Conservation (phyloP, 257 asterid genomes). For the Knoxia roxburghii region DNA sequence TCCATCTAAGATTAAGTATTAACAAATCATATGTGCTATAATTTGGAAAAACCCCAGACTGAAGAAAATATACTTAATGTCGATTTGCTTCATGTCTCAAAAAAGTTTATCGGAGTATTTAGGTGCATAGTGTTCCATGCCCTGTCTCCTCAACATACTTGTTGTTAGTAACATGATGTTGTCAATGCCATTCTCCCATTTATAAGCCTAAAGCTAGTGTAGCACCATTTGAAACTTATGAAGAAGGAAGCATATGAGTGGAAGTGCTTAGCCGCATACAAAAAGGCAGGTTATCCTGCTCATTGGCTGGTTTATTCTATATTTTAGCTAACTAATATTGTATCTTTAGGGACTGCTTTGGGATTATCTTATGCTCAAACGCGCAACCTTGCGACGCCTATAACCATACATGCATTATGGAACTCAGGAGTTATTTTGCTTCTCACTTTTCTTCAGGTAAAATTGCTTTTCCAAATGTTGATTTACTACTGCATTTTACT, state of each 20-base stretch:
- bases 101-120: too few relatives aligned
- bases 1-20: constrained; percentile 7
- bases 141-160: too few relatives aligned
- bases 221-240: background rate
- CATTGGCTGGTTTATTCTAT: background rate
- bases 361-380: constrained; percentile 94
- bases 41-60: background rate
- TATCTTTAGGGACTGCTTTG: constrained; percentile 55
- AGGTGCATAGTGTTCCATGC: too few relatives aligned
- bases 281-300: background rate
- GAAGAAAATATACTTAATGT: background rate
- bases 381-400: constrained; percentile 84
- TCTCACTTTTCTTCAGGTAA: constrained; percentile 93
- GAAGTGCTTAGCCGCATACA: background rate
- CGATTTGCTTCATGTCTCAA: too few relatives aligned
- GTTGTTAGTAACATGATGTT: too few relatives aligned
- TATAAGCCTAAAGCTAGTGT: too few relatives aligned
- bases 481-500: background rate
- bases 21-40: background rate
- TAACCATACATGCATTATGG: constrained; percentile 83
- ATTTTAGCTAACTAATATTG: constrained; percentile 5
- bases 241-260: background rate
- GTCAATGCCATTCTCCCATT: too few relatives aligned
- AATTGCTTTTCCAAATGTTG: background rate
- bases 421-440: constrained; percentile 87